A percentile compares a stretch with the other conserved stretches of the same genome.
Evolutionary conservation across 148 eudicot species (phyloP).

Genomic region (Camellia granthamiana): DNA sequence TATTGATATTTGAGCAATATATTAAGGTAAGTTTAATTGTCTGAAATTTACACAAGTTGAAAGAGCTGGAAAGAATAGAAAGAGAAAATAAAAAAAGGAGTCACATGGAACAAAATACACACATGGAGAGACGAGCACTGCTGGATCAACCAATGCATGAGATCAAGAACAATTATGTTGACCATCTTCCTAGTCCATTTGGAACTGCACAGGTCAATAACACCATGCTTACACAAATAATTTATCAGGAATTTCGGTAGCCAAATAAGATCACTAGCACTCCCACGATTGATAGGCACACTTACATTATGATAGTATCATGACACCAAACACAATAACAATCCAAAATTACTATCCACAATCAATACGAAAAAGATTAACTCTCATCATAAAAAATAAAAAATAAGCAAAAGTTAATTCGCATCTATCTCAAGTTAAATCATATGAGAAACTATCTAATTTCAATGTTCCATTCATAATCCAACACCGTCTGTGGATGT

Average conservation of each 20-base stretch:
- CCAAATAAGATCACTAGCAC: background rate
- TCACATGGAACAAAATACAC: background rate
- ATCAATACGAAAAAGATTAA: background rate
- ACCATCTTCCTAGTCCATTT: background rate
- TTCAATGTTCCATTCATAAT: background rate
- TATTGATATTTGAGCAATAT: too few relatives aligned
- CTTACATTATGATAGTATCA: background rate
- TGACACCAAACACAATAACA: background rate
- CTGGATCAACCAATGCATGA: background rate
- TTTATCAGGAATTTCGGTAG: background rate
- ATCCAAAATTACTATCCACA: background rate
- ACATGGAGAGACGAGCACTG: background rate
- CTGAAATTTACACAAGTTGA: background rate
- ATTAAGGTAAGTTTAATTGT: background rate
- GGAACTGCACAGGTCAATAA: background rate
- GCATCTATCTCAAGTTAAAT: background rate
- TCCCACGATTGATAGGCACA: background rate
- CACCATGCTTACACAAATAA: background rate
- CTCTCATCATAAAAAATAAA: background rate
- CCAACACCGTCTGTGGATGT: too few relatives aligned
- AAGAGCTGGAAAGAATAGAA: background rate
- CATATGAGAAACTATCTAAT: background rate
- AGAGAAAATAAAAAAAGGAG: background rate
- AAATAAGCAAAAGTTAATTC: background rate
- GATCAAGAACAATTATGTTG: background rate